Evolutionary conservation across 2,329 filamentous ascomycete species (phyloP).

Genomic region (Ophiostoma perfectum): DNA sequence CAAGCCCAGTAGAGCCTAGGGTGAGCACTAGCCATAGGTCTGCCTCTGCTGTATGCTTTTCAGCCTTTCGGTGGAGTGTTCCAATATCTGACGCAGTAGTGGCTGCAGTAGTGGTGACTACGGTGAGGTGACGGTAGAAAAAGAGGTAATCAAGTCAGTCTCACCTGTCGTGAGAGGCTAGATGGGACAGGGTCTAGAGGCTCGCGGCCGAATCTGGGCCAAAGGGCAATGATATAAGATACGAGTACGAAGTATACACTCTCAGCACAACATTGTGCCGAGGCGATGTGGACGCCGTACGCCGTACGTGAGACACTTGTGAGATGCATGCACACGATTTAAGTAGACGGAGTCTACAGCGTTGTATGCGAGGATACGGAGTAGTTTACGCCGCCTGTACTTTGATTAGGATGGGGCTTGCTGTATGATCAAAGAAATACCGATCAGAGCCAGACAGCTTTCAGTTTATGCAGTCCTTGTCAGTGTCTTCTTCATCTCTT

Average conservation of each 20-base stretch:
- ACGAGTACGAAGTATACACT: not conserved
- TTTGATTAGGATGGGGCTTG: no score
- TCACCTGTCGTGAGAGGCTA: not conserved
- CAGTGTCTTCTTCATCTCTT: not conserved
- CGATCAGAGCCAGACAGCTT: no score
- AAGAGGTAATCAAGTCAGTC: no score
- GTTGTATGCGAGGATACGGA: not conserved
- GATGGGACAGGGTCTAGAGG: not conserved
- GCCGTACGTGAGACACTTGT: constrained; percentile 3
- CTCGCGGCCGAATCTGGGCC: no score
- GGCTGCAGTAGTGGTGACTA: constrained; percentile 4
- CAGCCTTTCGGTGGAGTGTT: constrained; percentile 5
- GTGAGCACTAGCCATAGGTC: constrained; percentile 33
- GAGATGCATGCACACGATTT: not conserved
- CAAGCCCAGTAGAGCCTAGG: constrained; percentile 34
- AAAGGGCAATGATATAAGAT: not conserved
- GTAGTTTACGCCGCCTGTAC: no score
- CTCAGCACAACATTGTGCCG: not conserved
- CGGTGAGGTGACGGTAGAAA: not conserved
- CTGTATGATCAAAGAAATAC: no score
- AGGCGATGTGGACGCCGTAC: not conserved
- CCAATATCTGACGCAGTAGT: not conserved
- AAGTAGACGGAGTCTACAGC: not conserved
- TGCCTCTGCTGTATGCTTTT: constrained; percentile 3
- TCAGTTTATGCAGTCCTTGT: no score